These are phyloP conservation scores for Paraphysoderma sedebokerense DNA, from an alignment of 371 early-diverging fungal species.

Conservation along the genomic window DNA sequence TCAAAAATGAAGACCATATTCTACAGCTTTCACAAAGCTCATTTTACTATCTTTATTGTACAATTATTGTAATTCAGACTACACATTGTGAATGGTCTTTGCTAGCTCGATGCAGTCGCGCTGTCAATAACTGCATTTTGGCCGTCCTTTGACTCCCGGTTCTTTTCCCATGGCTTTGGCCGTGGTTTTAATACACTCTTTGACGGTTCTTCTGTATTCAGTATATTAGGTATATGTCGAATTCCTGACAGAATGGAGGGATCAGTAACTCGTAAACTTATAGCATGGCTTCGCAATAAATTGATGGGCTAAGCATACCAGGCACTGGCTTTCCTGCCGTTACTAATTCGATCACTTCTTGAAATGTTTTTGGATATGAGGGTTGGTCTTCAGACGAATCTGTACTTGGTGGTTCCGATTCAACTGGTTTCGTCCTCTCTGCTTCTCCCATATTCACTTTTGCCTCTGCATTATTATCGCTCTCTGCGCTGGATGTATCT, in stretches of 20 bases:
- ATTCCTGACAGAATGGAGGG: too few relatives aligned
- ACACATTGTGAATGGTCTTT: too few relatives aligned
- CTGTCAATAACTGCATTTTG: too few relatives aligned
- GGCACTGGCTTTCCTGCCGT: slow-evolving; percentile 17
- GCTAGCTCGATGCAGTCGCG: too few relatives aligned
- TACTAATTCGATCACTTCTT: slow-evolving; percentile 17
- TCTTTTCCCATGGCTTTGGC: slow-evolving; percentile 12
- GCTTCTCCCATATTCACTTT: background rate
- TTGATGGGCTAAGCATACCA: too few relatives aligned
- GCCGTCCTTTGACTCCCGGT: too few relatives aligned
- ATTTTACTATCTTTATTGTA: too few relatives aligned
- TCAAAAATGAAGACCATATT: too few relatives aligned
- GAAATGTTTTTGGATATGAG: slow-evolving; percentile 10
- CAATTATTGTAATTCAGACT: too few relatives aligned
- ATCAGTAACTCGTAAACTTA: too few relatives aligned
- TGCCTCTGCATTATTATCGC: background rate
- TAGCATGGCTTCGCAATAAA: too few relatives aligned
- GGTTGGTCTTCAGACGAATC: background rate
- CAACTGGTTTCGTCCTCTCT: background rate
- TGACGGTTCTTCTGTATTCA: slow-evolving; percentile 2
- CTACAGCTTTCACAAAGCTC: too few relatives aligned
- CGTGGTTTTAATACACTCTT: background rate
- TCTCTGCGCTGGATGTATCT: background rate
- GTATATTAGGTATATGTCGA: slow-evolving; percentile 14
- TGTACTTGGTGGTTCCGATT: background rate